Conservation (phyloP, 371 early-diverging fungal genomes). For the Mortierella sp. region DNA sequence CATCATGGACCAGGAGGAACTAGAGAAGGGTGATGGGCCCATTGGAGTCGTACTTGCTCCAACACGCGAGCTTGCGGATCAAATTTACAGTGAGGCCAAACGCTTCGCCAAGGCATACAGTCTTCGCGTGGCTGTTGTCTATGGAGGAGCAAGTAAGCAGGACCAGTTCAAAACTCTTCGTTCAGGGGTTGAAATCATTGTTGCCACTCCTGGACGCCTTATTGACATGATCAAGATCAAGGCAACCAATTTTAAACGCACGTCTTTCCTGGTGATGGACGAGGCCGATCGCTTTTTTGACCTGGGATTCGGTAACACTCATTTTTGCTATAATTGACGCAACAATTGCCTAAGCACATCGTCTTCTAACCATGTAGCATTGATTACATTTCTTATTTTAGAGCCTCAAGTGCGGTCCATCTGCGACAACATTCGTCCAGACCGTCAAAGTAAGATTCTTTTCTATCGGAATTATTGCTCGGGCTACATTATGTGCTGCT, state of each 20-base stretch:
- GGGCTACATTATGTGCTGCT: neutral
- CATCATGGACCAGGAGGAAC: constrained; percentile 85
- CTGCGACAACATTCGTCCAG: constrained; percentile 89
- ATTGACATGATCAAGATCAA: constrained; percentile 95
- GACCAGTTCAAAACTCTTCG: constrained; percentile 92
- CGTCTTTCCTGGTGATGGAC: constrained; percentile 94
- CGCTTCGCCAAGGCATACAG: constrained; percentile 84
- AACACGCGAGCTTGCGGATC: constrained; percentile 92
- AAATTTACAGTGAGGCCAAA: constrained; percentile 87
- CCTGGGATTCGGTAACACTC: constrained; percentile 90
- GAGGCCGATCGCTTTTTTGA: constrained; percentile 98
- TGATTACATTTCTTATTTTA: constrained; percentile 24
- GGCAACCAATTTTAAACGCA: constrained; percentile 89
- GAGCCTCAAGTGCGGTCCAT: constrained; percentile 97
- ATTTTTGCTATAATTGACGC: neutral
- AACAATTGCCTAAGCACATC: neutral
- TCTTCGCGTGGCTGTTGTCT: constrained; percentile 80
- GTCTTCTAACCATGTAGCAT: neutral
- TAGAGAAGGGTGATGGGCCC: constrained; percentile 78
- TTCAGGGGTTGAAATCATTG: constrained; percentile 86
- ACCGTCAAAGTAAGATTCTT: constrained; percentile 74
- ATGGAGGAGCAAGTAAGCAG: constrained; percentile 93
- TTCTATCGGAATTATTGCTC: neutral
- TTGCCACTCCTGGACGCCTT: constrained; percentile 96
- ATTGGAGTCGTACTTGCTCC: constrained; percentile 85